These are phyloP conservation scores for Aspergillus funiculosus DNA, from an alignment of 495 filamentous ascomycete genomes.

Conservation along the genomic window DNA sequence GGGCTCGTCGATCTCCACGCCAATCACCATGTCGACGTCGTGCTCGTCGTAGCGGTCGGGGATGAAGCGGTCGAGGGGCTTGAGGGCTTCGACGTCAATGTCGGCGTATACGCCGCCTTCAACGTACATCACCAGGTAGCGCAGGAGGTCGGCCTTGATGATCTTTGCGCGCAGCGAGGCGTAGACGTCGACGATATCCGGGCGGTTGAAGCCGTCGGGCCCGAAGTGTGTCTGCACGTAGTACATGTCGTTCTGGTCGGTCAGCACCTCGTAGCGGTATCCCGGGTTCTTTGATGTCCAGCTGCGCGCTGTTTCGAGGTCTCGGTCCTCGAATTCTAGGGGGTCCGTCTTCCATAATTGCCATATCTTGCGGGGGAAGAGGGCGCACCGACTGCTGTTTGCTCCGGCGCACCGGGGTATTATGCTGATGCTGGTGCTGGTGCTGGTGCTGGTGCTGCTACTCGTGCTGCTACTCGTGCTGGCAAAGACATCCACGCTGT, in stretches of 20 bases:
- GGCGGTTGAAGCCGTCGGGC: constrained; percentile 50
- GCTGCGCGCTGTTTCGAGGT: constrained; percentile 46
- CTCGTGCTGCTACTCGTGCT: too few species aligned
- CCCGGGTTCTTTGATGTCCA: constrained; percentile 55
- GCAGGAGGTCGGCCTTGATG: constrained; percentile 50
- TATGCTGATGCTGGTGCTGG: too few species aligned
- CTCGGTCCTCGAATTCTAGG: constrained; percentile 50
- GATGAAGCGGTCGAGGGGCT: constrained; percentile 40
- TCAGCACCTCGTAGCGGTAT: constrained; percentile 59
- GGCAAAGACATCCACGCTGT: constrained; percentile 17
- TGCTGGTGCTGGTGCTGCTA: too few species aligned
- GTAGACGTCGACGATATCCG: constrained; percentile 56
- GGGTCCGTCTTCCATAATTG: constrained; percentile 63
- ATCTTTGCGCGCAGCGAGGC: constrained; percentile 50
- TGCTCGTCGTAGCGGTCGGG: constrained; percentile 35
- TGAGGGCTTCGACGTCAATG: constrained; percentile 46
- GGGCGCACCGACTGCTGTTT: background rate
- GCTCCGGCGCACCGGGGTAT: constrained; percentile 6
- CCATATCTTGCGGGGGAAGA: constrained; percentile 55
- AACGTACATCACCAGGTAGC: constrained; percentile 49
- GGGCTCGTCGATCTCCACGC: constrained; percentile 61
- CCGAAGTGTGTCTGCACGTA: constrained; percentile 58
- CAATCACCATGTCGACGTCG: constrained; percentile 57
- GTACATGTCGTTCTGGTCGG: constrained; percentile 52
- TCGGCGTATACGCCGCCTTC: constrained; percentile 49